Evolutionary conservation across 345 rosid genomes (phyloP).

Genomic region (Kernera saxatilis): DNA sequence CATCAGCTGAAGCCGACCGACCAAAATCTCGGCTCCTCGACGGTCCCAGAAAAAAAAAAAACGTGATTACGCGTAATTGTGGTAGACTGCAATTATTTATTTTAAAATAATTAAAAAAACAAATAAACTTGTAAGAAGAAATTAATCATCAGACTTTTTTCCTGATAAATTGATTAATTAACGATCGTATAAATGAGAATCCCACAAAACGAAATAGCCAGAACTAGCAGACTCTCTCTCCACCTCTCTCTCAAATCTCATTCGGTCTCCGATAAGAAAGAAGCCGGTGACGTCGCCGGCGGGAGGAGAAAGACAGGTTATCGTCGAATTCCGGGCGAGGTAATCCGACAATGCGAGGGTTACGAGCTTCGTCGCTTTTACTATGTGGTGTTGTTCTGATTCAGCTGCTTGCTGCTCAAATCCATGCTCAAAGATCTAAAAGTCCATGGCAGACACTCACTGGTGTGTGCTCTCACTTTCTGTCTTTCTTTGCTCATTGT

Average conservation of each 20-base stretch:
- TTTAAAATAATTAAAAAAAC: not conserved
- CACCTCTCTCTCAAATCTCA: not conserved
- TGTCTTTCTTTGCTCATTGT: not conserved
- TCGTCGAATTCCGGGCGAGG: not conserved
- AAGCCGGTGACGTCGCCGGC: constrained; percentile 23
- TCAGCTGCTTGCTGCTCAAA: constrained; percentile 34
- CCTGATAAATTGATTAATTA: not conserved
- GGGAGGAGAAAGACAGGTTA: not conserved
- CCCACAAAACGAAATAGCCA: not conserved
- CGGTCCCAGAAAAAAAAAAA: not conserved
- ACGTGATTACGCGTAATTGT: constrained; percentile 30
- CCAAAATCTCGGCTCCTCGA: constrained; percentile 6
- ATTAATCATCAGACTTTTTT: constrained; percentile 6
- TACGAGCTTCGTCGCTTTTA: constrained; percentile 21
- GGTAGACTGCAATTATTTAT: constrained; percentile 1
- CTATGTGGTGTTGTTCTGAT: constrained; percentile 29
- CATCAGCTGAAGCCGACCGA: constrained; percentile 18
- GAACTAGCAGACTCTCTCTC: not conserved
- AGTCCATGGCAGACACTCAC: constrained; percentile 48
- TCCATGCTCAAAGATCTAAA: constrained; percentile 57
- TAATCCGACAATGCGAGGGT: constrained; percentile 16
- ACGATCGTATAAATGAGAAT: constrained; percentile 13
- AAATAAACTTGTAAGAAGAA: not conserved
- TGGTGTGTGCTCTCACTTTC: constrained; percentile 34
- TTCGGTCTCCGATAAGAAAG: not conserved